Conservation (phyloP, 257 asterid species). For the Gynochthodes officinalis region DNA sequence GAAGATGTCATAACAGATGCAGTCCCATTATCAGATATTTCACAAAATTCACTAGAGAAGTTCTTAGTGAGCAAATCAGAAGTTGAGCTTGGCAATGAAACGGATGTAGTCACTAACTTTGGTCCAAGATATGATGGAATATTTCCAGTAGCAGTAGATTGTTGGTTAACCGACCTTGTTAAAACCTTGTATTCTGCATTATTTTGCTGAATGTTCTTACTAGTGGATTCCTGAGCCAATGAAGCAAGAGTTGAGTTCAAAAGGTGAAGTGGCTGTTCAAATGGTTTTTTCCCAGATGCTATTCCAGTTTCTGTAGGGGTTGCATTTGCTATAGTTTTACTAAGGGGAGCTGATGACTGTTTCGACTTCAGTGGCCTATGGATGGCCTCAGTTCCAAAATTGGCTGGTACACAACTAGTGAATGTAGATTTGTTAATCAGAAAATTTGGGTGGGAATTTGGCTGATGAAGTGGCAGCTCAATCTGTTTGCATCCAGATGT, state of each 20-base stretch:
- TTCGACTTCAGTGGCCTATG: not conserved
- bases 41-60: not conserved
- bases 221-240: not conserved
- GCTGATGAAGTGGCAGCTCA: slow-evolving; percentile 1
- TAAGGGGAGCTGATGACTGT: slow-evolving; percentile 7
- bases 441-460: slow-evolving; percentile 11
- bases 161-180: slow-evolving; percentile 3
- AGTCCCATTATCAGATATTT: slow-evolving; percentile 1
- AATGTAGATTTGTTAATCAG: not conserved
- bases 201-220: slow-evolving; percentile 4
- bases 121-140: slow-evolving; percentile 2
- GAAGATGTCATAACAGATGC: not conserved
- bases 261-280: not conserved
- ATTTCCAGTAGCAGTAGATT: slow-evolving; percentile 2
- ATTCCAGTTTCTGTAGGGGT: slow-evolving; percentile 10
- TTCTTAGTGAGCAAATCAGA: slow-evolving; percentile 3
- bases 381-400: not conserved
- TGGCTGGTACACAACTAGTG: not conserved
- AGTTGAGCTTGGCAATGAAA: not conserved
- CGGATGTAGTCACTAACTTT: not conserved
- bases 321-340: not conserved
- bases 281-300: not conserved
- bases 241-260: slow-evolving; percentile 4
- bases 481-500: slow-evolving; percentile 12
- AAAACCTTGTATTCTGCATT: slow-evolving; percentile 1